A percentile compares a stretch with the other conserved stretches of the same genome.
These are phyloP conservation scores for Gossypium laxum DNA, from an alignment of 441 rosid species.

Conservation along the genomic window DNA sequence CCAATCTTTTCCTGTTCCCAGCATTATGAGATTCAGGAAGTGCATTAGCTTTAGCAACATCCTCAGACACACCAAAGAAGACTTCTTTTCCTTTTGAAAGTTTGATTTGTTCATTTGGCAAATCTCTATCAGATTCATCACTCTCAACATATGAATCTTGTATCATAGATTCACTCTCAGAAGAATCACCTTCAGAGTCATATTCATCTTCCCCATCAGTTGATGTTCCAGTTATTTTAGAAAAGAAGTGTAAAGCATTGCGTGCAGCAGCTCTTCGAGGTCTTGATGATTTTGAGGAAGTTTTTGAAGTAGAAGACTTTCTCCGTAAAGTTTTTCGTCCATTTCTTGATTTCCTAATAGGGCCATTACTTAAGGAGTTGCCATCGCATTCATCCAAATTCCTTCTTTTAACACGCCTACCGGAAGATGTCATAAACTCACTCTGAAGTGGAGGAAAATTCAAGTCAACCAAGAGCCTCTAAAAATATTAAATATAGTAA, in stretches of 20 bases:
- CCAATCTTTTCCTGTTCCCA: conserved; percentile 53
- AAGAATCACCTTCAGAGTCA: conserved; percentile 50
- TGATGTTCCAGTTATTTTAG: conserved; percentile 70
- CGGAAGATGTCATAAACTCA: conserved; percentile 84
- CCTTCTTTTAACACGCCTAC: conserved; percentile 84
- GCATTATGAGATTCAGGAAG: conserved; percentile 38
- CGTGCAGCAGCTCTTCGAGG: conserved; percentile 95
- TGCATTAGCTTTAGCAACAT: conserved; percentile 29
- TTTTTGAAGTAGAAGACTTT: conserved; percentile 56
- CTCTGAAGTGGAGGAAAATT: conserved; percentile 30
- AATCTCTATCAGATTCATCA: conserved; percentile 53
- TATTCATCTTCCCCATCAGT: conserved; percentile 69
- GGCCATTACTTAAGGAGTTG: conserved; percentile 35
- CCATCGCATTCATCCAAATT: conserved; percentile 63
- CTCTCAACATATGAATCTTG: conserved; percentile 51
- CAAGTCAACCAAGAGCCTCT: conserved; percentile 11
- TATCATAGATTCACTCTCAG: conserved; percentile 59
- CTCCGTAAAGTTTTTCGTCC: conserved; percentile 44
- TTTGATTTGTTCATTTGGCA: conserved; percentile 38
- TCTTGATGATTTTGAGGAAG: conserved; percentile 63
- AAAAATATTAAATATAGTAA: neutral
- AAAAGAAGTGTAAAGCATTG: conserved; percentile 76
- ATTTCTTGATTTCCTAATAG: conserved; percentile 41
- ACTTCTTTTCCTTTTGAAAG: conserved; percentile 65
- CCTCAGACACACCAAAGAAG: conserved; percentile 41